Conservation (phyloP, 495 filamentous ascomycete genomes). For the Lentithecium fluviatile region DNA sequence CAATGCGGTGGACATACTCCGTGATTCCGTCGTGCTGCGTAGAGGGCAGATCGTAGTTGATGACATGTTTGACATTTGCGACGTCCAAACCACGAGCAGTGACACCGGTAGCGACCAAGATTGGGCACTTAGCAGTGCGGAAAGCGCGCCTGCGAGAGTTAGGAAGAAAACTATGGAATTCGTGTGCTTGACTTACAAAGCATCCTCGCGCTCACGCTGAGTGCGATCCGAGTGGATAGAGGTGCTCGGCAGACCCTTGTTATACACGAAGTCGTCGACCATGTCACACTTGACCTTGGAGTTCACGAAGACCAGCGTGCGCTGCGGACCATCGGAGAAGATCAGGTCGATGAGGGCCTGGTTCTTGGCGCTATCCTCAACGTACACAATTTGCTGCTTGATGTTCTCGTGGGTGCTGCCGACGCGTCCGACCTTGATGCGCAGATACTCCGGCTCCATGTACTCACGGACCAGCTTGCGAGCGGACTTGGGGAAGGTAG, state of each 20-base stretch:
- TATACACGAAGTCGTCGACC: conserved; percentile 84
- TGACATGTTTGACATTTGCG: conserved; percentile 78
- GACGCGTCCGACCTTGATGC: conserved; percentile 79
- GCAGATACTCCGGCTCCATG: conserved; percentile 68
- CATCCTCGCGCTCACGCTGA: conserved; percentile 89
- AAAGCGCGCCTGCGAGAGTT: conserved; percentile 64
- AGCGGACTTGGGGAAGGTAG: conserved; percentile 78
- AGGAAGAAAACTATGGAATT: conserved; percentile 22
- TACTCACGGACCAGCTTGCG: conserved; percentile 74
- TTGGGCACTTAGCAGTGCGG: conserved; percentile 66
- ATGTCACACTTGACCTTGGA: conserved; percentile 70
- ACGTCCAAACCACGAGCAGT: conserved; percentile 90
- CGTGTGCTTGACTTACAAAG: conserved; percentile 59
- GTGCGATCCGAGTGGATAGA: conserved; percentile 86
- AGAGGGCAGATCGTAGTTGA: conserved; percentile 86
- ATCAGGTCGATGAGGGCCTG: conserved; percentile 72
- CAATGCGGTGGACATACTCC: conserved; percentile 93
- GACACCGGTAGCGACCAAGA: conserved; percentile 82
- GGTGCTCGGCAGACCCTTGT: conserved; percentile 71
- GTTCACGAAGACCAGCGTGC: conserved; percentile 94
- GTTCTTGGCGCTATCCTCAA: conserved; percentile 62
- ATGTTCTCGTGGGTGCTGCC: conserved; percentile 79
- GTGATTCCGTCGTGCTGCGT: conserved; percentile 75
- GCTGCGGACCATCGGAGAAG: conserved; percentile 60
- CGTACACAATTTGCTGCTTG: conserved; percentile 66